Percentiles rank a stretch among this genome's conserved stretches.
These are phyloP conservation scores for Capsicum rhomboideum DNA, from an alignment of 257 asterid genomes.

Conservation along the genomic window DNA sequence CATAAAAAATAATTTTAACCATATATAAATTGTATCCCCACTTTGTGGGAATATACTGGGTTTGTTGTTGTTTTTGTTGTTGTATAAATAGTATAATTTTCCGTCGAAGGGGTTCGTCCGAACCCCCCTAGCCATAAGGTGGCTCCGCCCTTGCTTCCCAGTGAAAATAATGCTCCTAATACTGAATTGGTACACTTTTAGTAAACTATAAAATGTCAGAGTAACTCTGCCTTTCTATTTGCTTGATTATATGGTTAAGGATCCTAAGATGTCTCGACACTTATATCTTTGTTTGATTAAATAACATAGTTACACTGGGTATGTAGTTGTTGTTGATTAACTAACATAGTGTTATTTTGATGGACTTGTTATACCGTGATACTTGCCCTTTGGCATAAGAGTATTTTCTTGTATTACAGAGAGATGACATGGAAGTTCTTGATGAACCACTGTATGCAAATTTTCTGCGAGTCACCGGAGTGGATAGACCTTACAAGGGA, in stretches of 20 bases:
- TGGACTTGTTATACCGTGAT: not conserved
- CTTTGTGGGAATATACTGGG: too few relatives aligned
- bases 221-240: not conserved
- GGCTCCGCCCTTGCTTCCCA: too few relatives aligned
- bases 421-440: slow-evolving; percentile 73
- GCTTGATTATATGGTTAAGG: not conserved
- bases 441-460: slow-evolving; percentile 80
- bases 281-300: not conserved
- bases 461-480: slow-evolving; percentile 48
- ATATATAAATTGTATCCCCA: too few relatives aligned
- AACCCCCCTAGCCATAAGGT: too few relatives aligned
- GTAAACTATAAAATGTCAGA: not conserved
- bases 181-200: not conserved
- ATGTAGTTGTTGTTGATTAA: not conserved
- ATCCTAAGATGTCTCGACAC: not conserved
- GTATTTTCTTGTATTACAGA: slow-evolving; percentile 29
- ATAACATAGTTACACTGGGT: not conserved
- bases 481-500: slow-evolving; percentile 60
- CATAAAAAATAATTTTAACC: too few relatives aligned
- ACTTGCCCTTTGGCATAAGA: not conserved
- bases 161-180: not conserved
- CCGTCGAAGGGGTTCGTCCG: too few relatives aligned
- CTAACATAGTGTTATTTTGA: not conserved
- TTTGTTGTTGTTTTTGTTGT: too few relatives aligned
- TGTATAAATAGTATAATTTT: too few relatives aligned